Conservation (phyloP, 2,329 filamentous ascomycete genomes). For the Harringtonia lauricola region DNA sequence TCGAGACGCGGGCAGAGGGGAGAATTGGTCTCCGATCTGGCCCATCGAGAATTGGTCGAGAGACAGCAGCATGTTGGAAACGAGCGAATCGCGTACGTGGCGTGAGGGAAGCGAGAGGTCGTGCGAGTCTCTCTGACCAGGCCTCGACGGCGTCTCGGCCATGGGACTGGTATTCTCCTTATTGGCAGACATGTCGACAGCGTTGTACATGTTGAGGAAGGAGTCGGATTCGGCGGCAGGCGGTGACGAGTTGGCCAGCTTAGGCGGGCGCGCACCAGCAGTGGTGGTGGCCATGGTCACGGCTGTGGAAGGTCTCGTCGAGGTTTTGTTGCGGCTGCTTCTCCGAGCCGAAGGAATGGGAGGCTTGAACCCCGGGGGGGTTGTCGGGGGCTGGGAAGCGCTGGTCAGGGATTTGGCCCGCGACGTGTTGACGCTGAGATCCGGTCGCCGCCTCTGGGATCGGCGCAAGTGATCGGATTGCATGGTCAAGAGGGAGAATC, state of each 20-base stretch:
- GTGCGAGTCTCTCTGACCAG: slow-evolving; percentile 55
- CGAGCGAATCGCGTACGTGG: slow-evolving; percentile 76
- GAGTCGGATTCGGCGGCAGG: slow-evolving; percentile 20
- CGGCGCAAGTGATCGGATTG: neutral
- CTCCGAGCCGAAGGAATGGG: slow-evolving; percentile 5
- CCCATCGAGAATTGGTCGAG: slow-evolving; percentile 69
- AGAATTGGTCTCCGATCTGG: slow-evolving; percentile 22
- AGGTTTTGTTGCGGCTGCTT: slow-evolving; percentile 1
- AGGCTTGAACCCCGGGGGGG: slow-evolving; percentile 17
- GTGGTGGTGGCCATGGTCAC: slow-evolving; percentile 11
- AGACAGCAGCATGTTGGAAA: slow-evolving; percentile 90
- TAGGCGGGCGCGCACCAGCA: slow-evolving; percentile 17
- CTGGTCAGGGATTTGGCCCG: slow-evolving; percentile 7
- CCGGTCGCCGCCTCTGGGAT: slow-evolving; percentile 19
- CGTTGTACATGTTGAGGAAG: slow-evolving; percentile 27
- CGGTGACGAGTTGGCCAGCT: slow-evolving; percentile 11
- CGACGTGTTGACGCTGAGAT: slow-evolving; percentile 25
- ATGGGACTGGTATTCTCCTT: slow-evolving; percentile 20
- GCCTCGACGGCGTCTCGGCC: slow-evolving; percentile 16
- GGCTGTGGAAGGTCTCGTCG: slow-evolving; percentile 6
- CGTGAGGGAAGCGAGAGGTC: slow-evolving; percentile 72
- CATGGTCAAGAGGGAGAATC: neutral
- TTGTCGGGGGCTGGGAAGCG: slow-evolving; percentile 18
- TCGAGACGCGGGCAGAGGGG: slow-evolving; percentile 13
- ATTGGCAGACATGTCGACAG: slow-evolving; percentile 23